Conservation (phyloP, 257 asterid genomes). For the Solanum habrochaites region DNA sequence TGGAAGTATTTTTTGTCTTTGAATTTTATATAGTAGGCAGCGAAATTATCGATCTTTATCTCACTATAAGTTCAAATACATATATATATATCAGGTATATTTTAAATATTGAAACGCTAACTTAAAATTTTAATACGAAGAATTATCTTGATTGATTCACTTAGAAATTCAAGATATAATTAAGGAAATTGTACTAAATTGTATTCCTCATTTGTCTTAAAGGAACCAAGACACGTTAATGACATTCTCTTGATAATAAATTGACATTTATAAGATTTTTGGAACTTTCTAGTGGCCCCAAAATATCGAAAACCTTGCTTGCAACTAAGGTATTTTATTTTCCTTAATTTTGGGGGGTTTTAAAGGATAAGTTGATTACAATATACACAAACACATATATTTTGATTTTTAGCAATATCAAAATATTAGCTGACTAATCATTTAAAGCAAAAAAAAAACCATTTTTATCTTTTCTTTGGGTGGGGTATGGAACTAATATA, state of each 20-base stretch:
- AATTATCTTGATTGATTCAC: neutral
- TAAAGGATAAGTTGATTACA: neutral
- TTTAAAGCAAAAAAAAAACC: constrained; percentile 29
- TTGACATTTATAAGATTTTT: neutral
- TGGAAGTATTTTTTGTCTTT: neutral
- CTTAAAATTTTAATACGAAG: neutral
- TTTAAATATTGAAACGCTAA: neutral
- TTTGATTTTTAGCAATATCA: neutral
- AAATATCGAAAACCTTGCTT: neutral
- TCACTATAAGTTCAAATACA: neutral
- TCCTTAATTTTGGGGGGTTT: neutral
- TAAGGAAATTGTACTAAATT: neutral
- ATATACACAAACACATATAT: neutral
- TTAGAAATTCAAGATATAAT: neutral
- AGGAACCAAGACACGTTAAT: neutral
- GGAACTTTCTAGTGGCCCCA: neutral
- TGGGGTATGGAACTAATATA: constrained; percentile 14
- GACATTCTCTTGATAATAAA: neutral
- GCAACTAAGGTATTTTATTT: neutral
- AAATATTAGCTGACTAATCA: neutral
- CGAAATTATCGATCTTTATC: neutral
- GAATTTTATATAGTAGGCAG: neutral
- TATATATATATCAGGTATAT: neutral
- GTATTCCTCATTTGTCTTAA: neutral
- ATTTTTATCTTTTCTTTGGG: neutral